Percentiles rank a stretch among this genome's conserved stretches.
phyloP scores from a whole-genome alignment of 225 moss, liverwort and hornwort genomes.

The Climacium dendroides region DNA sequence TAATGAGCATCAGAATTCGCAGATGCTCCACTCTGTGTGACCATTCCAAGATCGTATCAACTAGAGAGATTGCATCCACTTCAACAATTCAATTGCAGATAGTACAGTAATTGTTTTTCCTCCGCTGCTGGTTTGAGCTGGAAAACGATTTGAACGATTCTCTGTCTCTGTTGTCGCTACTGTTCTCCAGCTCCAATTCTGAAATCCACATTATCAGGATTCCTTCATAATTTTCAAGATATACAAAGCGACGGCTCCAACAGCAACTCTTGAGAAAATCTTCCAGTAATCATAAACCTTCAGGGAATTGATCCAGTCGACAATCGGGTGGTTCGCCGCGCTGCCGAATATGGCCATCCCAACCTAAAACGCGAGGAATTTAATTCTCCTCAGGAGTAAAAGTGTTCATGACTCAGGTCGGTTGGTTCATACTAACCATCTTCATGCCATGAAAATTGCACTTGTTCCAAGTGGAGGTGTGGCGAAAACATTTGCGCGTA shows the following conservation, averaged over 20 bases:
- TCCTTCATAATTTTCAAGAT: conserved; percentile 20
- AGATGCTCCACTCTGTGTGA: neutral
- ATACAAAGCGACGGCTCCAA: conserved; percentile 12
- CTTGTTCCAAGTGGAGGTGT: neutral
- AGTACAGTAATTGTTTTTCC: too few relatives aligned
- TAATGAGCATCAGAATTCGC: neutral
- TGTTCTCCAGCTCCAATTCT: neutral
- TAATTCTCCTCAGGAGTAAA: neutral
- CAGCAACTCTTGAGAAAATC: conserved; percentile 14
- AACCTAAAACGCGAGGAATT: neutral
- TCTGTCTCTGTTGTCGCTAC: neutral
- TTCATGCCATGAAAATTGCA: neutral
- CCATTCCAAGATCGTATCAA: neutral
- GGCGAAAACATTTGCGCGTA: neutral
- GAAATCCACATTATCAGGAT: neutral
- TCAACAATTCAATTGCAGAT: neutral
- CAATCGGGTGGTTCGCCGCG: neutral
- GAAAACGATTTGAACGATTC: too few relatives aligned
- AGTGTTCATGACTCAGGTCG: neutral
- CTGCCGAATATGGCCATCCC: neutral
- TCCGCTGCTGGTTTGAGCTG: neutral
- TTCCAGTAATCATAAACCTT: conserved; percentile 13
- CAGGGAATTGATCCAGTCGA: neutral
- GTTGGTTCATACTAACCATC: neutral
- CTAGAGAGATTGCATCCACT: neutral